These are phyloP conservation scores for Leishmania tropica DNA, from an alignment of 208 protist genomes.

Conservation along the genomic window DNA sequence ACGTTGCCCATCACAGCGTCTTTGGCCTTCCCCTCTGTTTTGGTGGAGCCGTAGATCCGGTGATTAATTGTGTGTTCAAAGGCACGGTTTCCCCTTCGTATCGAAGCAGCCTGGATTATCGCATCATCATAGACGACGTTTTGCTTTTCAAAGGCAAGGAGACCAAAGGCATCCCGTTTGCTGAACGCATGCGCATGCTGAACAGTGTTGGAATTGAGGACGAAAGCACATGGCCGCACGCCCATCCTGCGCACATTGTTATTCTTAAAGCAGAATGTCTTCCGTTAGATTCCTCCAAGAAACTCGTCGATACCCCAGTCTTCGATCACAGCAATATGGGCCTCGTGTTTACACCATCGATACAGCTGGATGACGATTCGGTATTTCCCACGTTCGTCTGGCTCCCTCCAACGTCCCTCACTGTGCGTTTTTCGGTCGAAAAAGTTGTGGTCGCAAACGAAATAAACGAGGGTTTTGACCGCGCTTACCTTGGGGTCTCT, in stretches of 20 bases:
- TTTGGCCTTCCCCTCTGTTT: slow-evolving; percentile 74
- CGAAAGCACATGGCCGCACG: slow-evolving; percentile 71
- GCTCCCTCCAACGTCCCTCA: slow-evolving; percentile 56
- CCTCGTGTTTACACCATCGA: slow-evolving; percentile 60
- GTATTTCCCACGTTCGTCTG: slow-evolving; percentile 46
- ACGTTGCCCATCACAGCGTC: slow-evolving; percentile 51
- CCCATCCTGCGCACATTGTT: slow-evolving; percentile 49
- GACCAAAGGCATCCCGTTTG: slow-evolving; percentile 50
- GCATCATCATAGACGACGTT: slow-evolving; percentile 81
- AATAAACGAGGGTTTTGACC: slow-evolving; percentile 40
- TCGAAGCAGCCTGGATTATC: slow-evolving; percentile 53
- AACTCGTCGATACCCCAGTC: slow-evolving; percentile 38
- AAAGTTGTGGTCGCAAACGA: slow-evolving; percentile 35
- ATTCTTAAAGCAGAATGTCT: slow-evolving; percentile 61
- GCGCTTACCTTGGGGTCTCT: slow-evolving; percentile 44
- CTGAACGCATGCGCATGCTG: slow-evolving; percentile 60
- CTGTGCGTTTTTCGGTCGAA: slow-evolving; percentile 53
- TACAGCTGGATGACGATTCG: slow-evolving; percentile 21
- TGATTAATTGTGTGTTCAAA: slow-evolving; percentile 62
- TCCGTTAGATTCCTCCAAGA: slow-evolving; percentile 33
- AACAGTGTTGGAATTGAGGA: slow-evolving; percentile 65
- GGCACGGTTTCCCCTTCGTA: slow-evolving; percentile 65
- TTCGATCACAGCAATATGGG: slow-evolving; percentile 62
- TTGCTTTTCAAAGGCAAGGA: slow-evolving; percentile 66
- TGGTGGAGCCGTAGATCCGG: slow-evolving; percentile 24